Evolutionary conservation across 1,139 yeast species (phyloP).

Genomic region (Arxiozyma slooffiae): DNA sequence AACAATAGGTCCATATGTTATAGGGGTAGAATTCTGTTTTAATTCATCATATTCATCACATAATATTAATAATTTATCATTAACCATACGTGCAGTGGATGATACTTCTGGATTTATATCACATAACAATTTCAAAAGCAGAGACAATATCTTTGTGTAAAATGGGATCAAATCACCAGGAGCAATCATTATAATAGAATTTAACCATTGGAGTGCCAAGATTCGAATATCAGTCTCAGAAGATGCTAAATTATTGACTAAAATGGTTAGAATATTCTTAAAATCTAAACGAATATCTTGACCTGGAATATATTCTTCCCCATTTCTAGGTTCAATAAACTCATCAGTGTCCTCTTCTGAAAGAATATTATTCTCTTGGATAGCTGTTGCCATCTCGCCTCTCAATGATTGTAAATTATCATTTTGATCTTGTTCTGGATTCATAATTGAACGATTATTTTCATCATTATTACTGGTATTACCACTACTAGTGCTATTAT

Average conservation of each 20-base stretch:
- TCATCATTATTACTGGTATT: constrained; percentile 9
- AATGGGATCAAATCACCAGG: constrained; percentile 67
- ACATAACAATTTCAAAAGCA: constrained; percentile 47
- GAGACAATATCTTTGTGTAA: constrained; percentile 48
- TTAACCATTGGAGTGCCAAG: constrained; percentile 77
- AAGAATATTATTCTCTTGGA: constrained; percentile 6
- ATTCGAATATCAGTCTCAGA: constrained; percentile 69
- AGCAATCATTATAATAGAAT: constrained; percentile 60
- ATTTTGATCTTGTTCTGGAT: background rate
- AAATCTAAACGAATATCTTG: constrained; percentile 80
- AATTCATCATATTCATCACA: constrained; percentile 32
- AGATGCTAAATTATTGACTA: constrained; percentile 67
- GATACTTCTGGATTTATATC: constrained; percentile 38
- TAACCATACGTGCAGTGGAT: constrained; percentile 46
- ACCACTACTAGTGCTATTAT: background rate
- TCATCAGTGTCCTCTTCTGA: constrained; percentile 12
- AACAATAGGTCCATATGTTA: constrained; percentile 42
- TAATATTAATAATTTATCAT: constrained; percentile 40
- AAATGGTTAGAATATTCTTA: constrained; percentile 67
- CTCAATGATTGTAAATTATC: constrained; percentile 8
- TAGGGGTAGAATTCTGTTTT: constrained; percentile 12
- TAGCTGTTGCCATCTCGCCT: constrained; percentile 8
- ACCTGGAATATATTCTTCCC: constrained; percentile 65
- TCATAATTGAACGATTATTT: background rate
- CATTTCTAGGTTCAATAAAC: constrained; percentile 24